Conservation (phyloP, 2,329 filamentous ascomycete species). For the Dactylellina parvicollis region DNA sequence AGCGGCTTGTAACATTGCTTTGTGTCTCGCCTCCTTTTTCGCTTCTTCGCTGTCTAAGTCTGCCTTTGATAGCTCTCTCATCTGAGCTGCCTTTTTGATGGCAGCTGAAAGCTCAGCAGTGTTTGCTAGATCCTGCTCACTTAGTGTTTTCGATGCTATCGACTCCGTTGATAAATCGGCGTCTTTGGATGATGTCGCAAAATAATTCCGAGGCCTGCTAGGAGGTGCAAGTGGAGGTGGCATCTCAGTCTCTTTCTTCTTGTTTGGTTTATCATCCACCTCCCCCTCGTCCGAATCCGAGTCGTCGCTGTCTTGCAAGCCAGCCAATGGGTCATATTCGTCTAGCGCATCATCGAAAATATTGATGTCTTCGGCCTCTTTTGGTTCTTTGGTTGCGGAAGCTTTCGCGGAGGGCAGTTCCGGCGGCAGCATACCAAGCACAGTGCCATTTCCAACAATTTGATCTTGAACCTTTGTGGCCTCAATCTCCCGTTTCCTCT, state of each 20-base stretch:
- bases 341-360: constrained; percentile 75
- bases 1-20: constrained; percentile 76
- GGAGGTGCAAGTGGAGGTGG: constrained; percentile 45
- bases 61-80: constrained; percentile 54
- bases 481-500: constrained; percentile 60
- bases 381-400: constrained; percentile 61
- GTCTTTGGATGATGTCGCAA: constrained; percentile 62
- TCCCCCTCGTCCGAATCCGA: constrained; percentile 63
- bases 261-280: constrained; percentile 63
- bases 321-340: constrained; percentile 75
- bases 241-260: constrained; percentile 56
- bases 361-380: constrained; percentile 67
- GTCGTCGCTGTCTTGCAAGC: constrained; percentile 63
- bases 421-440: constrained; percentile 57
- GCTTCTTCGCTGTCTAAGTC: constrained; percentile 64
- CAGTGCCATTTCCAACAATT: constrained; percentile 20
- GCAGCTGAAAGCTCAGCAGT: constrained; percentile 81
- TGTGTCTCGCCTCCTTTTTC: constrained; percentile 74
- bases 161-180: constrained; percentile 60
- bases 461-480: constrained; percentile 10
- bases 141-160: constrained; percentile 63
- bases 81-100: constrained; percentile 78
- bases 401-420: constrained; percentile 52
- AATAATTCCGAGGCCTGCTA: constrained; percentile 67
- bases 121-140: constrained; percentile 63